A percentile compares a stretch with the other conserved stretches of the same genome.
phyloP scores from a whole-genome alignment of 192 early-diverging fungal genomes.

The Coemansia sp. region DNA sequence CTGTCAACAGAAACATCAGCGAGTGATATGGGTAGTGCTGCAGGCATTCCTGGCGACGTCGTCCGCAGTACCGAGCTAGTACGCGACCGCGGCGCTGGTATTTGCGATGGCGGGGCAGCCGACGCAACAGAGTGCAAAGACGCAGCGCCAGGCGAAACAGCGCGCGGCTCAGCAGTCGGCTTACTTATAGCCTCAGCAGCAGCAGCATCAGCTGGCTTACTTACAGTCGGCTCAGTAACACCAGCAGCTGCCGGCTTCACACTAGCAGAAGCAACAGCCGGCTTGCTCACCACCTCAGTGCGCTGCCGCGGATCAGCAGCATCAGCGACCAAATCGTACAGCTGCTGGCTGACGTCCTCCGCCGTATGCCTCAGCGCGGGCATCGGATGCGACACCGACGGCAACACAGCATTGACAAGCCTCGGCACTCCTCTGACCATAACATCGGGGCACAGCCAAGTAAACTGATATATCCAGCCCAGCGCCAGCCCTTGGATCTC shows the following conservation, averaged over 20 bases:
- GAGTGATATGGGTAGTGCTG: not conserved
- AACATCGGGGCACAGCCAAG: slow-evolving; percentile 76
- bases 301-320: not conserved
- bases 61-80: slow-evolving; percentile 31
- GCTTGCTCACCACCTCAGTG: not conserved
- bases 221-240: not conserved
- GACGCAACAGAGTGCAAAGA: slow-evolving; percentile 16
- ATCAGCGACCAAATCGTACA: not conserved
- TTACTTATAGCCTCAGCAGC: not conserved
- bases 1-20: not conserved
- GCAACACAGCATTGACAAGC: slow-evolving; percentile 83
- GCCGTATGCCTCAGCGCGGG: slow-evolving; percentile 72
- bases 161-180: not conserved
- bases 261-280: no score
- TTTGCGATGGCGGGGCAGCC: not conserved
- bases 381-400: slow-evolving; percentile 80
- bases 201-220: not conserved
- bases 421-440: slow-evolving; percentile 83
- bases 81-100: slow-evolving; percentile 19
- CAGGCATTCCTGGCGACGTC: not conserved
- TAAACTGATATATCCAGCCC: slow-evolving; percentile 91
- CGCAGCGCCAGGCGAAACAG: slow-evolving; percentile 5
- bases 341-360: slow-evolving; percentile 70
- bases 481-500: slow-evolving; percentile 94
- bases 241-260: no score